phyloP scores from a whole-genome alignment of 2,329 filamentous ascomycete genomes.

The Apiospora pterosperma region DNA sequence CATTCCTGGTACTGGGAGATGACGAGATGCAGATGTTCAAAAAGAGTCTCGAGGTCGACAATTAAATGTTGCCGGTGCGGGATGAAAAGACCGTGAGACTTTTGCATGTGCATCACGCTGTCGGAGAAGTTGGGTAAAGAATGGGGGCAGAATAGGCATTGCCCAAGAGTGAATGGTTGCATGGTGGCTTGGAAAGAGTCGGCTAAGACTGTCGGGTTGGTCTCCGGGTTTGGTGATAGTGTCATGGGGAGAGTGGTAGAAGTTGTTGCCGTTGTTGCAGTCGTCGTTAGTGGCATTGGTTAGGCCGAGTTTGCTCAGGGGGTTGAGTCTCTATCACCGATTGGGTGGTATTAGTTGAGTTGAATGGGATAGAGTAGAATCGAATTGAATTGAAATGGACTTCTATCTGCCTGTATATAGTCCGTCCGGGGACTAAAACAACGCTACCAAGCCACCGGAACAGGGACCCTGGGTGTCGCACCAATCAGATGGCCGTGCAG shows the following conservation, averaged over 20 bases:
- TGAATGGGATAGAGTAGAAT: background rate
- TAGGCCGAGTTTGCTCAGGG: background rate
- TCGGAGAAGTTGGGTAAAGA: conserved; percentile 24
- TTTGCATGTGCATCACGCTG: conserved; percentile 46
- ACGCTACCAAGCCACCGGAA: background rate
- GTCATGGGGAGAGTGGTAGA: conserved; percentile 14
- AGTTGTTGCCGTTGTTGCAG: conserved; percentile 15
- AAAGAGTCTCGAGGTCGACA: conserved; percentile 43
- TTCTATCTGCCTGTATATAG: background rate
- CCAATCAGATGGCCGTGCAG: conserved; percentile 13
- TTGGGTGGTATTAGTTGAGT: background rate
- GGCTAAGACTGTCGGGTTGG: conserved; percentile 8
- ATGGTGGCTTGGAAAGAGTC: conserved; percentile 12
- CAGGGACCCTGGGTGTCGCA: background rate
- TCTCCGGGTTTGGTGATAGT: conserved; percentile 10
- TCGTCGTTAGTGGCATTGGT: conserved; percentile 10
- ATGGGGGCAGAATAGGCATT: conserved; percentile 21
- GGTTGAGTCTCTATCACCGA: background rate
- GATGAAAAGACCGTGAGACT: conserved; percentile 43
- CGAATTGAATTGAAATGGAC: background rate
- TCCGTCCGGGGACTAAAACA: background rate
- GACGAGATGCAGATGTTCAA: conserved; percentile 45
- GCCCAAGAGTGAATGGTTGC: conserved; percentile 18
- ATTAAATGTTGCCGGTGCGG: conserved; percentile 34
- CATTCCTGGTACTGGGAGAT: conserved; percentile 48